A percentile compares a stretch with the other conserved stretches of the same genome.
Evolutionary conservation across 2,329 filamentous ascomycete genomes (phyloP).

Genomic region (Phyllosticta citribraziliensis): DNA sequence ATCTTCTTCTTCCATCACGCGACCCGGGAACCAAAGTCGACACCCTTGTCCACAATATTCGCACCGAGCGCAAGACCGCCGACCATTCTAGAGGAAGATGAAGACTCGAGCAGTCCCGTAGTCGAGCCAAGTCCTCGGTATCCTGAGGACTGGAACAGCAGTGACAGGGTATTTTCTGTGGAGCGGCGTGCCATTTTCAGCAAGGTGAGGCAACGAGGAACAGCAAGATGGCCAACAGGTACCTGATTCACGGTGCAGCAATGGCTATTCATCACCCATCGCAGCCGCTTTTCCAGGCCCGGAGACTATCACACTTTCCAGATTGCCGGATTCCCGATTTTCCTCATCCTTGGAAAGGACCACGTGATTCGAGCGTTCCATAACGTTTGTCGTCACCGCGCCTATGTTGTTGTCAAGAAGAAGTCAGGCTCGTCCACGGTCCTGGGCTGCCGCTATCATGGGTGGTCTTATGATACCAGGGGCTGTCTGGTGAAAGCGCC

Average conservation of each 20-base stretch:
- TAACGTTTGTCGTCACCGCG: conserved; percentile 37
- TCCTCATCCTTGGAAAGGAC: conserved; percentile 29
- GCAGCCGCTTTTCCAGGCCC: conserved; percentile 22
- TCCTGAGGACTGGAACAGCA: conserved; percentile 31
- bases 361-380: conserved; percentile 31
- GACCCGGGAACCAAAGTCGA: background rate
- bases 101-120: background rate
- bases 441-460: conserved; percentile 37
- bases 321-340: conserved; percentile 30
- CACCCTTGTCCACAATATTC: background rate
- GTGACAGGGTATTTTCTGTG: conserved; percentile 35
- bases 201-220: conserved; percentile 24
- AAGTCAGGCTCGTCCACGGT: conserved; percentile 29
- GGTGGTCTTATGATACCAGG: conserved; percentile 36
- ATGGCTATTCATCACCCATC: conserved; percentile 31
- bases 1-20: background rate
- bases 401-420: conserved; percentile 32
- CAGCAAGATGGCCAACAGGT: background rate
- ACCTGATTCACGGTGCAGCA: conserved; percentile 15
- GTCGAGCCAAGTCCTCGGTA: conserved; percentile 14
- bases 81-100: background rate
- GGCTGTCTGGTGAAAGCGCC: conserved; percentile 36
- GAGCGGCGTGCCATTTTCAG: conserved; percentile 42
- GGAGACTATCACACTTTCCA: conserved; percentile 29
- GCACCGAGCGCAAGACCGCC: background rate